Evolutionary conservation across 371 early-diverging fungal genomes (phyloP), one percentile per base, ranked within the genome.

Genomic region (Entomophthora muscae): DNA sequence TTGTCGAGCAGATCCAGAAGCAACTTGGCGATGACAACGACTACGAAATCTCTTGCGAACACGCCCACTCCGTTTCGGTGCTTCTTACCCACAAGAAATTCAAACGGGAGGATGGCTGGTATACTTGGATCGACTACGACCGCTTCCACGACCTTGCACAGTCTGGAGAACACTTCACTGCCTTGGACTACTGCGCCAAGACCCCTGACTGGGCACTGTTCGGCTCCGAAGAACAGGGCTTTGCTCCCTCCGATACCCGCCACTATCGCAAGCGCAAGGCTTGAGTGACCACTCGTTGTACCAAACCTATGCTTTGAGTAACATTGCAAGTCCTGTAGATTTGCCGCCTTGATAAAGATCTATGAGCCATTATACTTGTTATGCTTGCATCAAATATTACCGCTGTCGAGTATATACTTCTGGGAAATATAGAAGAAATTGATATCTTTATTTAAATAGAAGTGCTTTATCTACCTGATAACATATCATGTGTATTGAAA

Each of bases 61-160:
- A 89, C 67, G 82, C 81, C 12, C 89, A 89, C 64, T 82, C 84
- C 1, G 84, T 84, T 67, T 84, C 82, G 3, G 78, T 89, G 56
- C 71, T 89, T 55, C 81, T 89, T 61, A 84, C 88, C 2, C 74
- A 80, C 53, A 79, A 76, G 31, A 73, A 77, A 57, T 89, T 83
- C 73, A 81, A 81, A 72, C 78, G 81, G 59, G 73, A 85, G 53
- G 82, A 82, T 62, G 77, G 73, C 63, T 89, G 90, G 90, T 70
- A 81, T 62, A 89, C 90, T 0, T 85, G 85, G 74, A 89, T 89
- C 63, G 88, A 89, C 69, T 89, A 86, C 70, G 71, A 75, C 29
- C 77, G 75, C 67, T 89, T 88, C 76, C 82, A 83, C 72, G 78
- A 81, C 29, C 67, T 88, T 54, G 78, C 80, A 32, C 72, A 76